Conservation (phyloP, 176 grass and related monocot species). For the sorghum (Sorghum bicolor) region DNA sequence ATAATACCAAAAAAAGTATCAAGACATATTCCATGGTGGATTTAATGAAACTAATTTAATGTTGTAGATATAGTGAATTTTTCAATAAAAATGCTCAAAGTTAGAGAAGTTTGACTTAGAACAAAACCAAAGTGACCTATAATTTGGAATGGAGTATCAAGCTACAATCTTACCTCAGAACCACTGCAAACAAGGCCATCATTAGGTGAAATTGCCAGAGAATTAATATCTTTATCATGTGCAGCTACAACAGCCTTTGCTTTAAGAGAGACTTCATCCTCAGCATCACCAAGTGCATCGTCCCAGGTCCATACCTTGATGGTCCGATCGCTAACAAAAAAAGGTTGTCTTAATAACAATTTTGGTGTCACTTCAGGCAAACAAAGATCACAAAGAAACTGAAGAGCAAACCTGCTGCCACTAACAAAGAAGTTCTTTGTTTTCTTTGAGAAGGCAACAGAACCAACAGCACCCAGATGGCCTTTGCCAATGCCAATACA, state of each 20-base stretch:
- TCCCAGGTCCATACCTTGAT: slow-evolving; percentile 91
- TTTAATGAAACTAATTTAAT: background rate
- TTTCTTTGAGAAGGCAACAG: slow-evolving; percentile 91
- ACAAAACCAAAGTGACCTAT: background rate
- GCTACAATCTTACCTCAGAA: slow-evolving; percentile 65
- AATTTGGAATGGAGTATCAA: background rate
- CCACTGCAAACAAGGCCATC: slow-evolving; percentile 93
- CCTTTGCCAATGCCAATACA: slow-evolving; percentile 89
- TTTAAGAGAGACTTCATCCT: slow-evolving; percentile 61
- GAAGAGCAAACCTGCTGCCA: slow-evolving; percentile 69
- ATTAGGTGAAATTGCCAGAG: slow-evolving; percentile 76
- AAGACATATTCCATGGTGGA: background rate
- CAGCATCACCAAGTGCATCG: slow-evolving; percentile 35
- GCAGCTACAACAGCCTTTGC: slow-evolving; percentile 83
- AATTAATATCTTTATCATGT: slow-evolving; percentile 98
- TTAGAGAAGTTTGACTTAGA: background rate
- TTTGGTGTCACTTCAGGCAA: background rate
- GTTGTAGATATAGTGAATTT: background rate
- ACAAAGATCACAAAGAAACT: background rate
- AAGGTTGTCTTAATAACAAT: background rate
- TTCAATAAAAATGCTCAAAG: background rate
- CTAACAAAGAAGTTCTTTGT: slow-evolving; percentile 78
- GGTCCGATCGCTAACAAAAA: slow-evolving; percentile 63
- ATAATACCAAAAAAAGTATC: background rate
- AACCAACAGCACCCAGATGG: slow-evolving; percentile 83